phyloP scores from a whole-genome alignment of 345 rosid species.

The Trapa incisa region DNA sequence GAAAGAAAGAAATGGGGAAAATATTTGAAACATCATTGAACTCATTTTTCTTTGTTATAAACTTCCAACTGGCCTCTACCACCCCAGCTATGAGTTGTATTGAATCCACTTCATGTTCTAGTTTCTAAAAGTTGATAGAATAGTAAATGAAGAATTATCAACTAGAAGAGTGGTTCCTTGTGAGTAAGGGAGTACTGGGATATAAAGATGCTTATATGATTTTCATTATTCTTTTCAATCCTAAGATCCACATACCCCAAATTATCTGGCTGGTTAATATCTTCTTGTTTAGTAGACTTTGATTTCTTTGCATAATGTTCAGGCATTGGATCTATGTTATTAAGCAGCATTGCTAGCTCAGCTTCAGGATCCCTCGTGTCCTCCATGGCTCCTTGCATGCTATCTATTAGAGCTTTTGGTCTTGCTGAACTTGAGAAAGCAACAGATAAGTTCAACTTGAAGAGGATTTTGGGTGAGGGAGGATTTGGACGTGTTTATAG shows the following conservation, averaged over 20 bases:
- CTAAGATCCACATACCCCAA: neutral
- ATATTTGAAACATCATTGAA: no score
- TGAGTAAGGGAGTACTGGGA: neutral
- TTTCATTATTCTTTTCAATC: neutral
- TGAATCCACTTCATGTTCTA: neutral
- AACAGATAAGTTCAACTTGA: constrained; percentile 79
- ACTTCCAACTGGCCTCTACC: no score
- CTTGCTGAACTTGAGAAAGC: constrained; percentile 74
- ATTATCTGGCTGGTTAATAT: neutral
- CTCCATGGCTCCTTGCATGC: constrained; percentile 70
- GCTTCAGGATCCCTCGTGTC: constrained; percentile 59
- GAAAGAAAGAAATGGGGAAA: no score
- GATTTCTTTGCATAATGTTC: neutral
- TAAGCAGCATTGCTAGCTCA: constrained; percentile 70
- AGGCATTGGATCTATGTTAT: constrained; percentile 56
- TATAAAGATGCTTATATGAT: neutral
- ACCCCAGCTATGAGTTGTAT: no score
- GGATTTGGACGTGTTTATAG: constrained; percentile 95
- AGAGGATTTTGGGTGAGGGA: constrained; percentile 85
- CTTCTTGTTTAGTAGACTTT: neutral
- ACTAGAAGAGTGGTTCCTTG: neutral
- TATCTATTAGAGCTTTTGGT: constrained; percentile 67
- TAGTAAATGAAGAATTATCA: neutral
- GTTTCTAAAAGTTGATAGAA: neutral
- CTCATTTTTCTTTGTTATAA: no score